phyloP scores from a whole-genome alignment of 1,284 basidiomycete genomes.

The Fomitopsis betulina region DNA sequence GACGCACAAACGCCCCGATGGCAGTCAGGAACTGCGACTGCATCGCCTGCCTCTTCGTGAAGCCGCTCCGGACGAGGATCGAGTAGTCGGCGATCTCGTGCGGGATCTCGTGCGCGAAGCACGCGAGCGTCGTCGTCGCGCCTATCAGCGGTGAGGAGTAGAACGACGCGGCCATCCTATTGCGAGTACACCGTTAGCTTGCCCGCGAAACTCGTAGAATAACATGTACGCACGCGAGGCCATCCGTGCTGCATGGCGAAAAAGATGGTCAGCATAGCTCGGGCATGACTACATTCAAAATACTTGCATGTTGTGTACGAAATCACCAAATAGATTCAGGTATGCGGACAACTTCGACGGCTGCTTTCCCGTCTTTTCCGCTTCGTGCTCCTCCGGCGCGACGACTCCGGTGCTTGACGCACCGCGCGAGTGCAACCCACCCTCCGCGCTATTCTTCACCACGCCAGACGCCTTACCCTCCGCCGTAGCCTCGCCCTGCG shows the following conservation, averaged over 20 bases:
- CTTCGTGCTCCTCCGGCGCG: slow-evolving; percentile 24
- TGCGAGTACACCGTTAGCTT: background rate
- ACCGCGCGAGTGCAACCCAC: slow-evolving; percentile 30
- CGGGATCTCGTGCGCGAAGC: slow-evolving; percentile 89
- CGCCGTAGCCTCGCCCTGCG: slow-evolving; percentile 13
- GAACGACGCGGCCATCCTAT: slow-evolving; percentile 86
- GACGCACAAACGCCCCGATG: slow-evolving; percentile 81
- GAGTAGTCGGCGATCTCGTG: slow-evolving; percentile 93
- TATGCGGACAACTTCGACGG: slow-evolving; percentile 84
- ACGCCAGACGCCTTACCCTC: slow-evolving; percentile 30
- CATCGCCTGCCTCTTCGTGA: slow-evolving; percentile 87
- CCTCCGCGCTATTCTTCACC: slow-evolving; percentile 21
- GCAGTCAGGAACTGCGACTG: slow-evolving; percentile 87
- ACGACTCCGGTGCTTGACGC: slow-evolving; percentile 19
- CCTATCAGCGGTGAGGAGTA: slow-evolving; percentile 87
- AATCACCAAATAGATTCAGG: slow-evolving; percentile 87
- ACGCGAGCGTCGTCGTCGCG: slow-evolving; percentile 86
- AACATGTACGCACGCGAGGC: slow-evolving; percentile 60
- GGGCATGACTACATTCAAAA: slow-evolving; percentile 4
- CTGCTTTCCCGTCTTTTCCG: slow-evolving; percentile 34
- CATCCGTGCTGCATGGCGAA: slow-evolving; percentile 64
- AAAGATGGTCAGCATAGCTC: slow-evolving; percentile 5
- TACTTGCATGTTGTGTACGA: slow-evolving; percentile 80
- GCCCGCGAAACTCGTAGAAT: background rate
- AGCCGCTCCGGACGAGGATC: slow-evolving; percentile 83